Evolutionary conservation across 2,329 filamentous ascomycete species (phyloP).

Genomic region (Sphaceloma murrayae): DNA sequence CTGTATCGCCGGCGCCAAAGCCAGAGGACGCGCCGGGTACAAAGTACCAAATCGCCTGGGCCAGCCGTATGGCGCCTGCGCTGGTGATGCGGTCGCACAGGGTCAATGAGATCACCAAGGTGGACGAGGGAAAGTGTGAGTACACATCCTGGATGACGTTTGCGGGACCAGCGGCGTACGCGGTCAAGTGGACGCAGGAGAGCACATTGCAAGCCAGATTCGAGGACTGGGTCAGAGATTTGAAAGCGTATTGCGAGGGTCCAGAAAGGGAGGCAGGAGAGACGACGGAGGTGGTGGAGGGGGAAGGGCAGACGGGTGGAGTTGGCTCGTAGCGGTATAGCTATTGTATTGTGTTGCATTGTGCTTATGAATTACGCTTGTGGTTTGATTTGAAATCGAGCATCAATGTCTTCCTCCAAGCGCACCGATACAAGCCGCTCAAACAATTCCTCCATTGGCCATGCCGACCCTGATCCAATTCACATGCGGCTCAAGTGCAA

Average conservation of each 20-base stretch:
- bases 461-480: too few relatives aligned
- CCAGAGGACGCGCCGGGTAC: constrained; percentile 18
- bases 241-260: constrained; percentile 37
- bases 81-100: constrained; percentile 36
- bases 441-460: too few relatives aligned
- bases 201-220: constrained; percentile 31
- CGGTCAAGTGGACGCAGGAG: constrained; percentile 36
- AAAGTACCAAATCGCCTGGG: constrained; percentile 23
- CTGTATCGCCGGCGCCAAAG: constrained; percentile 26
- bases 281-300: not conserved
- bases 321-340: too few relatives aligned
- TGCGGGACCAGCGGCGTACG: constrained; percentile 34
- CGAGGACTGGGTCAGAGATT: constrained; percentile 33
- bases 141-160: constrained; percentile 40
- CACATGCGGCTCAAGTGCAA: too few relatives aligned
- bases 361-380: too few relatives aligned
- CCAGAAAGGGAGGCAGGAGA: constrained; percentile 21
- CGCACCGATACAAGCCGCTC: too few relatives aligned
- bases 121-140: constrained; percentile 27
- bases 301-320: not conserved
- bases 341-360: too few relatives aligned
- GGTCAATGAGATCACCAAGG: constrained; percentile 39
- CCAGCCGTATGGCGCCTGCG: constrained; percentile 23
- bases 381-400: too few relatives aligned
- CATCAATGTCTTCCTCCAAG: too few relatives aligned